Conservation (phyloP, 2,329 filamentous ascomycete genomes). For the Microcyclosporella mali region DNA sequence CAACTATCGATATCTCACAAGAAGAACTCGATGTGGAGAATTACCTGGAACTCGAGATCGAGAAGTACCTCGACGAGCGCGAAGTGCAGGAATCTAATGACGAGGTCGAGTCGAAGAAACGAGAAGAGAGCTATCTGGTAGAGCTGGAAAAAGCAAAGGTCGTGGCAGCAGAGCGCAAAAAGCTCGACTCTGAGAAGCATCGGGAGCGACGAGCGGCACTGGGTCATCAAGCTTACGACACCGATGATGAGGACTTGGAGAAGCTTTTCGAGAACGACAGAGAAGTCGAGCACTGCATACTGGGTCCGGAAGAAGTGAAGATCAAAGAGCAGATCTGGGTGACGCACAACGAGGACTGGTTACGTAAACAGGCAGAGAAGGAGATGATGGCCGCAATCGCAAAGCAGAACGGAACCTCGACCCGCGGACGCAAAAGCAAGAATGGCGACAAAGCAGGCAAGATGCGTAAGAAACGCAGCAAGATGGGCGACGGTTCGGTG, state of each 20-base stretch:
- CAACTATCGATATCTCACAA: slow-evolving; percentile 31
- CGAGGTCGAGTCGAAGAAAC: slow-evolving; percentile 27
- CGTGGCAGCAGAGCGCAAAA: slow-evolving; percentile 25
- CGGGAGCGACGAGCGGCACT: slow-evolving; percentile 44
- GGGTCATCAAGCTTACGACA: slow-evolving; percentile 57
- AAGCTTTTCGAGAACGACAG: slow-evolving; percentile 85
- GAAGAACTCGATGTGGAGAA: slow-evolving; percentile 44
- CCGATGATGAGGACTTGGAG: slow-evolving; percentile 33
- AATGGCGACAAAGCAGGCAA: slow-evolving; percentile 35
- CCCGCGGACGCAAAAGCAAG: slow-evolving; percentile 20
- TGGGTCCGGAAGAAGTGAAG: slow-evolving; percentile 65
- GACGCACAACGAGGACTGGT: slow-evolving; percentile 88
- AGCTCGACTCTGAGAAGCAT: slow-evolving; percentile 40
- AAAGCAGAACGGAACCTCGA: slow-evolving; percentile 42
- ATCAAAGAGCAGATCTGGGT: slow-evolving; percentile 93
- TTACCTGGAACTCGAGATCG: slow-evolving; percentile 43
- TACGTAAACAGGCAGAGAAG: slow-evolving; percentile 80
- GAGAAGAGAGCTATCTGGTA: slow-evolving; percentile 15
- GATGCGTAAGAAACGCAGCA: slow-evolving; percentile 43
- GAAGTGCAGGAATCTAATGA: slow-evolving; percentile 26
- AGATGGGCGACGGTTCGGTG: slow-evolving; percentile 38
- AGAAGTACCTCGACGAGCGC: slow-evolving; percentile 28
- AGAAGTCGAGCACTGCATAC: slow-evolving; percentile 74
- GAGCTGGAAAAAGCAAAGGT: slow-evolving; percentile 19
- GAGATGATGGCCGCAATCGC: slow-evolving; percentile 64